Evolutionary conservation across 2,329 filamentous ascomycete genomes (phyloP).

Genomic region (Coniochaeta prunicola): DNA sequence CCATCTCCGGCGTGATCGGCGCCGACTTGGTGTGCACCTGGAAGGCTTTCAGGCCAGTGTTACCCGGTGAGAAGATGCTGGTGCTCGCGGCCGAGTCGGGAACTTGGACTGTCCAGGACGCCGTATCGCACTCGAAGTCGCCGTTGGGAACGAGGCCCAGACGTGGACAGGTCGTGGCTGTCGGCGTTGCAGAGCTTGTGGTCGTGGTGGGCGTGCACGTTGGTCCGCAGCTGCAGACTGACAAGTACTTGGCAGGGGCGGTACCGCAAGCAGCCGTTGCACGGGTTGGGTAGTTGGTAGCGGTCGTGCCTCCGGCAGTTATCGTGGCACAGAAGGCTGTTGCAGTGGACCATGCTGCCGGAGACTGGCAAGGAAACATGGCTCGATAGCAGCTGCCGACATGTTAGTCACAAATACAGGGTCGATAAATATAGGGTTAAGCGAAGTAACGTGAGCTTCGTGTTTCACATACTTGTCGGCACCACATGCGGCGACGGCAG

Average conservation of each 20-base stretch:
- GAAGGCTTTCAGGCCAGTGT: slow-evolving; percentile 9
- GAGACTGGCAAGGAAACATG: slow-evolving; percentile 13
- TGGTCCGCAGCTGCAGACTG: slow-evolving; percentile 12
- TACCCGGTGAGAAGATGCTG: neutral
- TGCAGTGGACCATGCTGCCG: slow-evolving; percentile 10
- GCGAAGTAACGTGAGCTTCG: neutral
- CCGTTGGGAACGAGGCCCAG: slow-evolving; percentile 1
- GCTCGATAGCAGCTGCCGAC: slow-evolving; percentile 13
- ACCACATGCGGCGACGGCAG: neutral
- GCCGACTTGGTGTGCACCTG: slow-evolving; percentile 6
- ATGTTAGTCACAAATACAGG: neutral
- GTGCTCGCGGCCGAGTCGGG: slow-evolving; percentile 8
- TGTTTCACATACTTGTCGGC: slow-evolving; percentile 1
- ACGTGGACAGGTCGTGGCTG: neutral
- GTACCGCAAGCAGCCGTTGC: slow-evolving; percentile 13
- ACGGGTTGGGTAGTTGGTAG: slow-evolving; percentile 12
- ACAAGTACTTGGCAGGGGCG: slow-evolving; percentile 10
- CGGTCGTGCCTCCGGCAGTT: slow-evolving; percentile 11
- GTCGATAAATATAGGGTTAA: neutral
- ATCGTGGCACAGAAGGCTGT: slow-evolving; percentile 14
- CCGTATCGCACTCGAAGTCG: slow-evolving; percentile 11
- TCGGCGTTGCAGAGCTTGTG: slow-evolving; percentile 2
- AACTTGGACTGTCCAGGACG: slow-evolving; percentile 11
- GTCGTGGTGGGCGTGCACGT: slow-evolving; percentile 6
- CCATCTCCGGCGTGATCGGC: slow-evolving; percentile 4